These are phyloP conservation scores for Tulasnella sp. DNA, from an alignment of 768 basidiomycete genomes.

Conservation along the genomic window DNA sequence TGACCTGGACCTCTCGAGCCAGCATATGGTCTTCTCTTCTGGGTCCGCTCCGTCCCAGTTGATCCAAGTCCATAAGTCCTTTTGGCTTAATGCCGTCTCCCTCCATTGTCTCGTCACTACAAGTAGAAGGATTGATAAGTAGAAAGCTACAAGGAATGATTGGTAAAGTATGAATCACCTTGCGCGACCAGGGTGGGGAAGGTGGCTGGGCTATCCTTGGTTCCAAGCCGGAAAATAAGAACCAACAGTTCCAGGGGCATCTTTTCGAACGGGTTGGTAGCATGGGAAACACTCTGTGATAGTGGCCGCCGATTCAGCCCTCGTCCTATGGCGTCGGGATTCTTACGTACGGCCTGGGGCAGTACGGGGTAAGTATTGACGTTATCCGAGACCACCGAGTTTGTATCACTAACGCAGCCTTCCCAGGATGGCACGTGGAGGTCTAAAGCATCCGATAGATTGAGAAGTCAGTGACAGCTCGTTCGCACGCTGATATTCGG, in stretches of 20 bases:
- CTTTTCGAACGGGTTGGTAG: too few species aligned
- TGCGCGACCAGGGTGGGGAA: constrained; percentile 13
- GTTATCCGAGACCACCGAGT: too few species aligned
- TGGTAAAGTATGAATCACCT: neutral
- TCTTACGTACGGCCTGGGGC: too few species aligned
- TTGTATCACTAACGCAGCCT: too few species aligned
- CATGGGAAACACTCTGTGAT: too few species aligned
- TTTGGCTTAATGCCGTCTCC: neutral
- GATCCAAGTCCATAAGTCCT: neutral
- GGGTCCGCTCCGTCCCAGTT: neutral
- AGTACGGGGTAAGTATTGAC: too few species aligned
- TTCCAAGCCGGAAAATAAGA: constrained; percentile 1
- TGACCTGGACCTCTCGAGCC: constrained; percentile 2
- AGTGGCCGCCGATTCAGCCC: too few species aligned
- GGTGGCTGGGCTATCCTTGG: neutral
- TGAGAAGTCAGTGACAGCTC: too few species aligned
- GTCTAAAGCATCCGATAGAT: too few species aligned
- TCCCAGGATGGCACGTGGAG: too few species aligned
- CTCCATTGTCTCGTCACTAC: neutral
- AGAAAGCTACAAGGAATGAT: neutral
- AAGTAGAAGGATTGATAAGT: neutral
- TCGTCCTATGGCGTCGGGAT: too few species aligned
- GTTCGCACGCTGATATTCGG: too few species aligned
- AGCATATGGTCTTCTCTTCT: neutral
- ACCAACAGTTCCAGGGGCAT: constrained; percentile 6